A percentile compares a stretch with the other conserved stretches of the same genome.
Conservation (phyloP, 768 basidiomycete species). For the Rhizopogon vesiculosus region DNA sequence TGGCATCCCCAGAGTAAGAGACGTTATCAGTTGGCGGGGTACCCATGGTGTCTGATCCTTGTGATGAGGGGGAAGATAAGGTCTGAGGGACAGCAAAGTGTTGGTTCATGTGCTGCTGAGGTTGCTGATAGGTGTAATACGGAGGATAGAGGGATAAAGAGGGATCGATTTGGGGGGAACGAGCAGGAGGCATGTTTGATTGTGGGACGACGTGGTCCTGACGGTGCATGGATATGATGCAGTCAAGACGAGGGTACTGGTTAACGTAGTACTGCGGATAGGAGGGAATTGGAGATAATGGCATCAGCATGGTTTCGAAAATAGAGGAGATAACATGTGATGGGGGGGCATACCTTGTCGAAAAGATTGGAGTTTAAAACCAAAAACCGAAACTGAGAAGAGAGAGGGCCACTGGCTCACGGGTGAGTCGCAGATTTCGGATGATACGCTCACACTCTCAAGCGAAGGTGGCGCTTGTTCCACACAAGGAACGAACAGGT, state of each 20-base stretch:
- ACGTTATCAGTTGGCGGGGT: slow-evolving; percentile 66
- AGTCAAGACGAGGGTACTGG: slow-evolving; percentile 33
- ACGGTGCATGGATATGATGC: slow-evolving; percentile 37
- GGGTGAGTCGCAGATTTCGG: slow-evolving; percentile 3
- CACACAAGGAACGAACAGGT: slow-evolving; percentile 6
- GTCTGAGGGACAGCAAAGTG: slow-evolving; percentile 53
- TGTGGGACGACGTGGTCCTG: slow-evolving; percentile 38
- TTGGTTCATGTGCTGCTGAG: slow-evolving; percentile 44
- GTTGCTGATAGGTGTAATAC: slow-evolving; percentile 55
- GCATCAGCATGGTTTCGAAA: slow-evolving; percentile 9
- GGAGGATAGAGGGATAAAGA: slow-evolving; percentile 61
- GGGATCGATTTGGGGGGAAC: slow-evolving; percentile 67
- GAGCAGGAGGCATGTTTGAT: slow-evolving; percentile 38
- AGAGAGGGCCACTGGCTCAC: slow-evolving; percentile 2
- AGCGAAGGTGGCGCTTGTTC: slow-evolving; percentile 5
- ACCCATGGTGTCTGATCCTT: slow-evolving; percentile 71
- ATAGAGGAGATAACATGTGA: slow-evolving; percentile 1
- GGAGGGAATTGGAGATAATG: slow-evolving; percentile 14
- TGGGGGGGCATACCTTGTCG: slow-evolving; percentile 9
- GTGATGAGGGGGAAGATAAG: slow-evolving; percentile 77
- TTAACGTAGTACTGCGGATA: slow-evolving; percentile 18
- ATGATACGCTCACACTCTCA: slow-evolving; percentile 3
- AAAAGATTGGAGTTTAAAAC: slow-evolving; percentile 5
- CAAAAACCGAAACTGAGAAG: not conserved
- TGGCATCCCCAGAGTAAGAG: slow-evolving; percentile 46